Evolutionary conservation across 2,329 filamentous ascomycete species (phyloP), one percentile per base, ranked within the genome.

Genomic region (Didymella keratinophila): DNA sequence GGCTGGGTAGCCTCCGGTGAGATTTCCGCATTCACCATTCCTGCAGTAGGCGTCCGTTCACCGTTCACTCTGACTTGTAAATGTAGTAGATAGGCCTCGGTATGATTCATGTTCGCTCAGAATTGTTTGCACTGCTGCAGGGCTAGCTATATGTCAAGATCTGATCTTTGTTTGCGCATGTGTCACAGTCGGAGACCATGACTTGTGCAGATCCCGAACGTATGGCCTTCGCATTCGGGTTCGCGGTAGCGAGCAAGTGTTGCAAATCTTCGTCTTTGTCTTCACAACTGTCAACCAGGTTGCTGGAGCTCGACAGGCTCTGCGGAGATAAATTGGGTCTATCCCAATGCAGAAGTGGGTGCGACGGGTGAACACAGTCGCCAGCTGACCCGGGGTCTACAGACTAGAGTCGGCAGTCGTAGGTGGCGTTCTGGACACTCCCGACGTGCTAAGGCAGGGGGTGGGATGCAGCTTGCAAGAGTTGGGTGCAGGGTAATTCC

Each of bases 271-370:
- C 25, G 12, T 32, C 44, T 36, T 39, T 47, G 25, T 42, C 44
- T n/a, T 42, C 16, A 25, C 25, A 14, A n/a, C 12, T 27, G 39
- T 39, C 44, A 23, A 49, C 39, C 44, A 18, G 18, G 28, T 49
- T 14, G 23, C 25, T 44, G 49, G 36, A 43, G 27, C 36, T 47
- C 4, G 21, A 4, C 50, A n/a, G 21, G 27, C 42, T 46, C 14
- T 47, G 8, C 42, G 54, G 48, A 16, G 30, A 58, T 44, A 45
- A 45, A 8, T 25, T 44, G 25, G 28, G 12, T 12, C 20, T 30
- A 27, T 37, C 54, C 55, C 20, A 47, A 58, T 58, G 44, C 39
- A 51, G 55, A 42, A 58, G 44, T 52, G 23, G 37, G 43, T 49
- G 55, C 55, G 55, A 58, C 28, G 14, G 28, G 10, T 27, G 41